Evolutionary conservation across 192 early-diverging fungal genomes (phyloP).

Genomic region (Coemansia sp.): DNA sequence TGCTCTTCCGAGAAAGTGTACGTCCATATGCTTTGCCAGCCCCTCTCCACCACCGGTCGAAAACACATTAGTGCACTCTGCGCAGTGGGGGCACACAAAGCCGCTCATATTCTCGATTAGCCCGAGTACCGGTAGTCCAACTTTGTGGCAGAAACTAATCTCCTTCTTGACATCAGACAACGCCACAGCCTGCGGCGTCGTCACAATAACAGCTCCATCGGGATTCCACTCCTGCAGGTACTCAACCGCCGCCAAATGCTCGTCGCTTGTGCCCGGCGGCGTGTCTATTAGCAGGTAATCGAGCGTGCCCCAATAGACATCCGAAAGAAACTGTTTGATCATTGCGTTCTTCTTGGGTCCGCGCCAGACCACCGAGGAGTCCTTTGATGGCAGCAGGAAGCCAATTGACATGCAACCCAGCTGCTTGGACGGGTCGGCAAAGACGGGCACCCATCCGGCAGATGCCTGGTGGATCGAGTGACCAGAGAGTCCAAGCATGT

Average conservation of each 20-base stretch:
- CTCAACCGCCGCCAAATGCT: slow-evolving; percentile 91
- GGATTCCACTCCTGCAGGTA: slow-evolving; percentile 79
- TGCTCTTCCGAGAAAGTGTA: slow-evolving; percentile 86
- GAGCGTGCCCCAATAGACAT: slow-evolving; percentile 95
- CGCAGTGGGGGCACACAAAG: slow-evolving; percentile 88
- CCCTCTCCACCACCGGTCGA: slow-evolving; percentile 91
- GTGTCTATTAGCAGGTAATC: slow-evolving; percentile 97
- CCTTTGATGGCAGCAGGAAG: slow-evolving; percentile 82
- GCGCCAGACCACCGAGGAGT: slow-evolving; percentile 96
- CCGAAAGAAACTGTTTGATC: slow-evolving; percentile 95
- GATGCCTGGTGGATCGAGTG: slow-evolving; percentile 87
- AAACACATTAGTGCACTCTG: slow-evolving; percentile 84
- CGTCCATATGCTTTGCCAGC: slow-evolving; percentile 79
- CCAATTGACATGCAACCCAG: slow-evolving; percentile 95
- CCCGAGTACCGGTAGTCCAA: slow-evolving; percentile 84
- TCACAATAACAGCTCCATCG: slow-evolving; percentile 91
- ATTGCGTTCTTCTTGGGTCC: slow-evolving; percentile 99
- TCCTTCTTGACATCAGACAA: slow-evolving; percentile 96
- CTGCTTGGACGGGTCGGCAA: slow-evolving; percentile 62
- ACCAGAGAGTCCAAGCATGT: slow-evolving; percentile 90
- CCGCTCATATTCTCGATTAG: slow-evolving; percentile 98
- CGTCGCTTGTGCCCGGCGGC: slow-evolving; percentile 96
- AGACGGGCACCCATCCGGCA: slow-evolving; percentile 84
- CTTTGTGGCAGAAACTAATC: slow-evolving; percentile 93
- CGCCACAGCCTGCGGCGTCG: slow-evolving; percentile 90